Base-by-base conservation (phyloP, 352 stramenopile species). In the Aphanomyces invadans region DNA sequence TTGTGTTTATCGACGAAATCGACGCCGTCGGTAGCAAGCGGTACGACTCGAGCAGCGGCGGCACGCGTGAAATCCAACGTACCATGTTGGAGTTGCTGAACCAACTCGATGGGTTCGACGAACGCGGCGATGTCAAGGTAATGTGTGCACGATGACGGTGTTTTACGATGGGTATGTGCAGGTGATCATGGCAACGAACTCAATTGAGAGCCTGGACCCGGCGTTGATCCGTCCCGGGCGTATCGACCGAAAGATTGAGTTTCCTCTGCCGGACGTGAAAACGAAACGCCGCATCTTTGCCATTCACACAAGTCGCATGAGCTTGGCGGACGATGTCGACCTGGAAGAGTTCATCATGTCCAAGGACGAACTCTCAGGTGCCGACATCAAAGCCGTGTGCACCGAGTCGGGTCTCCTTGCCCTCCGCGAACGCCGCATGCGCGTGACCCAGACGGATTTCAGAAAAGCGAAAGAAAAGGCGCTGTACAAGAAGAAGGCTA, bases 1-100 rank as follows among this genome's bases (percentile, higher is more conserved):
- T 99, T 79, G 96, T 99, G 36, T 99, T 99, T 77, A 99, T 99
- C 74, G 97, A 99, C 80, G 97, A 99, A 79, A 99, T 99, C 76
- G 97, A 99, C 77, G 97, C 97, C 0, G 95, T 99, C 17, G 97
- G 97, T 64, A 98, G 86, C 68, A 99, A 99, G 75, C 92, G 97
- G 56, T 99, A 99, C 82, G 97, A 99, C 73, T 98, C 91, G 39
- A 97, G 87, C 76, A 98, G 90, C 31, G 96, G 96, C 45, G 97
- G 97, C 33, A 99, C 96, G 0, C 83, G 95, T 63, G 97, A 99
- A 80, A 99, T 99, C 72, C 98, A 99, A 83, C 95, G 97, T 74
- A 99, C 97, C 44, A 99, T 99, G 97, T 86, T 99, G 53, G 97
- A 99, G 79, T 83, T 99, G 32, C 79, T 99, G 10, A 99, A 99